Conservation (phyloP, 306 rosid genomes). For the Lathyrus oleraceus region DNA sequence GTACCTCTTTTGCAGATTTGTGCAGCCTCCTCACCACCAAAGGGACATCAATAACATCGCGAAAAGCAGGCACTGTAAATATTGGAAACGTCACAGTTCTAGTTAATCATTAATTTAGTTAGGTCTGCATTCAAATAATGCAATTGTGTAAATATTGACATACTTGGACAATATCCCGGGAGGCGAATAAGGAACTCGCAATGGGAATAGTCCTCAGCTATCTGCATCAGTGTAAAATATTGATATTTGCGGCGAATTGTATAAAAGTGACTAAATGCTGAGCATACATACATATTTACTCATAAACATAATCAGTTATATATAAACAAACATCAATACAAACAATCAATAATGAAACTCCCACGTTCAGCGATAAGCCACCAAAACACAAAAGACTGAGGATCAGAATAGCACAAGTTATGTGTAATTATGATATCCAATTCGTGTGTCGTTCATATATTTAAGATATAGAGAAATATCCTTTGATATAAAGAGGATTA, state of each 20-base stretch:
- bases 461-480: background rate
- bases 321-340: too few relatives aligned
- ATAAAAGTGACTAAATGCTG: slow-evolving; percentile 11
- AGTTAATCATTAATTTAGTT: slow-evolving; percentile 19
- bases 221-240: slow-evolving; percentile 46
- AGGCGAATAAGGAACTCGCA: slow-evolving; percentile 94
- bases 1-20: slow-evolving; percentile 88
- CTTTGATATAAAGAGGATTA: slow-evolving; percentile 19
- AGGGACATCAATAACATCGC: slow-evolving; percentile 89
- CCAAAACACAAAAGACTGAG: background rate
- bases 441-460: background rate
- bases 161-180: slow-evolving; percentile 98
- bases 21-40: slow-evolving; percentile 91
- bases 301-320: background rate
- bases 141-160: slow-evolving; percentile 27
- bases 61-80: slow-evolving; percentile 90
- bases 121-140: slow-evolving; percentile 1
- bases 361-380: background rate
- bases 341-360: slow-evolving; percentile 15
- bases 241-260: slow-evolving; percentile 13
- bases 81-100: slow-evolving; percentile 23
- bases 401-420: slow-evolving; percentile 14
- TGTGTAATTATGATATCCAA: background rate
- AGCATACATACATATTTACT: background rate
- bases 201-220: slow-evolving; percentile 98